Base-by-base conservation (phyloP, 805 yeast species). In the Metschnikowia lunata region DNA sequence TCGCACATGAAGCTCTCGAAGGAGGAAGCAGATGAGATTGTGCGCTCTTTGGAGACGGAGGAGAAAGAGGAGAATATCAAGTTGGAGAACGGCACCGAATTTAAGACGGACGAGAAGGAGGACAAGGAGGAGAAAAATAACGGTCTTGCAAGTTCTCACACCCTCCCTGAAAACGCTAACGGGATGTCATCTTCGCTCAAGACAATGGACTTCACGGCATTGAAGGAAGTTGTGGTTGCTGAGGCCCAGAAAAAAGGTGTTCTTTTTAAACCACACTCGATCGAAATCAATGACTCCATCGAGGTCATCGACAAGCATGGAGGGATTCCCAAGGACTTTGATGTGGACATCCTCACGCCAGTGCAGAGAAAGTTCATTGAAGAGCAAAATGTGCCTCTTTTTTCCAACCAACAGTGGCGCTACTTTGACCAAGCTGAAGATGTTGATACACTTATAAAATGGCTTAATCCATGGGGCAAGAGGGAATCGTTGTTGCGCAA, bases 401-500 rank as follows among this genome's bases (percentile, higher is more conserved):
- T 81, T 8, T 62, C 72, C 11, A 69, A 76, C 1, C 48, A 63
- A 6, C 77, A 78, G 31, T 89, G 97, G 97, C 76, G 83, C 43
- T 86, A 62, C 53, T 77, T 80, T 51, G 95, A 88, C 51, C 66
- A 59, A 1, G 69, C 75, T 0, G 76, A 73, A n/a, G 83, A 84
- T 33, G 61, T 88, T 29, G 78, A 76, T 1, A 59, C 59, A 11
- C 58, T 90, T 26, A 46, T 82, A 8, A 59, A 64, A n/a, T 84
- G 91, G 88, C 67, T 89, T 39, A 82, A 84, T 52, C 80, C 78
- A 4, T 79, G 83, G 75, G 97, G 97, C 3, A 69, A 67, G 40
- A 67, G 95, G 37, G 97, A 89, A 57, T 72, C 80, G 13, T 71
- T 67, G 31, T 70, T 90, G 37, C 66, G 78, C 33, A 83, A 82